Evolutionary conservation across 345 rosid species (phyloP).

Genomic region (Corymbia maculata): DNA sequence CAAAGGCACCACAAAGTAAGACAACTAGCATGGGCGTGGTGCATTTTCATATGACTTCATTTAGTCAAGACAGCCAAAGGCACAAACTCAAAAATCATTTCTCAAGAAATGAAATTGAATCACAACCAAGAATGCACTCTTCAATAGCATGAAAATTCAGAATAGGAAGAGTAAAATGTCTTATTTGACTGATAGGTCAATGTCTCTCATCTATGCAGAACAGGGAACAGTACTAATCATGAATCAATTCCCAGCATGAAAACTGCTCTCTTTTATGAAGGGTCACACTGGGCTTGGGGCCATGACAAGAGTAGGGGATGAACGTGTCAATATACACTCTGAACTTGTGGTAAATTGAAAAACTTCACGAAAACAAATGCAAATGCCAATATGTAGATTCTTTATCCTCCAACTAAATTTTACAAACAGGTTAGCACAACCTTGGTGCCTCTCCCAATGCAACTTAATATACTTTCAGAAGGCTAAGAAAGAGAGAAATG

Average conservation of each 20-base stretch:
- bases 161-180: not conserved
- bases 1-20: not conserved
- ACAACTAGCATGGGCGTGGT: not conserved
- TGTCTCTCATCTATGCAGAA: not conserved
- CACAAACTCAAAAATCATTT: not conserved
- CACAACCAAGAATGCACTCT: not conserved
- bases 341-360: not conserved
- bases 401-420: not conserved
- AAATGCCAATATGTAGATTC: not conserved
- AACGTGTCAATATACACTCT: not conserved
- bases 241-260: not conserved
- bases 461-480: not conserved
- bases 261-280: not conserved
- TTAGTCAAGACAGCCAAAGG: not conserved
- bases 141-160: not conserved
- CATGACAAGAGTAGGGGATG: not conserved
- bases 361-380: not conserved
- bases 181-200: not conserved
- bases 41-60: not conserved
- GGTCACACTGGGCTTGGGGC: not conserved
- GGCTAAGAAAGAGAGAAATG: not conserved
- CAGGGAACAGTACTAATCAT: not conserved
- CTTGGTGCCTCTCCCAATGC: not conserved
- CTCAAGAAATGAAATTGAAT: not conserved
- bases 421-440: not conserved